Conservation (phyloP, 2,329 filamentous ascomycete genomes). For the Bipolaris gigantea region DNA sequence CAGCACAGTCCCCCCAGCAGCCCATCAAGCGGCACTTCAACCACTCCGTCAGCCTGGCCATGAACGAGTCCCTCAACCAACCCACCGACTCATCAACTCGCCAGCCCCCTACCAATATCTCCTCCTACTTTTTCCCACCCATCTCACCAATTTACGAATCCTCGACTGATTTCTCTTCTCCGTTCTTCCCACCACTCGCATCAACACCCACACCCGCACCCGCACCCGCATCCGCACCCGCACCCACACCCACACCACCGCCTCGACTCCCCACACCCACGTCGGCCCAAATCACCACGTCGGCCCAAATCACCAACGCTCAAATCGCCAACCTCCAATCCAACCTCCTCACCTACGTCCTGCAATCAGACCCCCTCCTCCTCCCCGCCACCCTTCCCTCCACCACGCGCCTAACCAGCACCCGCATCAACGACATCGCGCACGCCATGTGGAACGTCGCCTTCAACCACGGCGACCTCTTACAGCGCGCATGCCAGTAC, state of each 20-base stretch:
- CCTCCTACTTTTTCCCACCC: too few species aligned
- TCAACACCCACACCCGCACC: background rate
- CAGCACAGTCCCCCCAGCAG: background rate
- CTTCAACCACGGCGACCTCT: constrained; percentile 2
- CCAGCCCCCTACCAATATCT: too few species aligned
- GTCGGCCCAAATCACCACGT: background rate
- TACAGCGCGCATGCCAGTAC: constrained; percentile 10
- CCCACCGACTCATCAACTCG: background rate
- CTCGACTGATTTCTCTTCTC: too few species aligned
- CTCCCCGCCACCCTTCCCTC: background rate
- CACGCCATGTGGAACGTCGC: constrained; percentile 21
- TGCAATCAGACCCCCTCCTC: background rate
- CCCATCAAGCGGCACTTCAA: background rate
- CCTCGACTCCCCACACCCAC: background rate
- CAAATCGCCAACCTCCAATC: background rate
- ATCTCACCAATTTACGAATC: too few species aligned
- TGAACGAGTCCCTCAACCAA: background rate
- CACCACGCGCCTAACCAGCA: background rate
- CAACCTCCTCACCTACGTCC: background rate
- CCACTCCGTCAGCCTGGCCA: too few species aligned
- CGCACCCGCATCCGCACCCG: background rate
- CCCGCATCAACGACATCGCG: constrained; percentile 9
- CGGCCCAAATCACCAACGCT: background rate
- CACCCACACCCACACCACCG: background rate
- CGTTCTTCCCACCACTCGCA: too few species aligned